Conservation (phyloP, 192 early-diverging fungal species). For the Coemansia sp. region DNA sequence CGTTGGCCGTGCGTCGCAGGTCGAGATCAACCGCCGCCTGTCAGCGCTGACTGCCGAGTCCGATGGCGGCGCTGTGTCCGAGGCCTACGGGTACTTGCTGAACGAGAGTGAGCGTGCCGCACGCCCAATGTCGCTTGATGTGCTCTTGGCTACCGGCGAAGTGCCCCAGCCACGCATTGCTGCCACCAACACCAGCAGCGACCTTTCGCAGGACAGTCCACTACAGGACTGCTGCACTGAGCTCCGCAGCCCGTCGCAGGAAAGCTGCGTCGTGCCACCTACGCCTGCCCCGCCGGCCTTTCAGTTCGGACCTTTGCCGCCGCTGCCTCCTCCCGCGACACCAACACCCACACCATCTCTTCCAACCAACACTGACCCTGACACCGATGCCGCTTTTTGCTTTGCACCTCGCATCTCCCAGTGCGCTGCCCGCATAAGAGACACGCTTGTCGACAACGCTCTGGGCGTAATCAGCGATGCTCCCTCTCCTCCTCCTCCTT, state of each 20-base stretch:
- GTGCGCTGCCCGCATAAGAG: slow-evolving; percentile 1
- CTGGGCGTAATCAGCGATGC: no score
- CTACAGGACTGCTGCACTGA: neutral
- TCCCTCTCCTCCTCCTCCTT: neutral
- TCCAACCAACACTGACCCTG: neutral
- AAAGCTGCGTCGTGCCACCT: slow-evolving; percentile 9
- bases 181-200: no score
- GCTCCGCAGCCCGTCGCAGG: slow-evolving; percentile 19
- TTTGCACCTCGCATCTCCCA: neutral
- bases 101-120: slow-evolving; percentile 34
- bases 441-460: slow-evolving; percentile 31
- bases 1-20: slow-evolving; percentile 47
- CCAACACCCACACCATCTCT: no score
- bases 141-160: slow-evolving; percentile 1
- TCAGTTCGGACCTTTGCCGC: slow-evolving; percentile 11
- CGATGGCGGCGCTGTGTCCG: slow-evolving; percentile 38
- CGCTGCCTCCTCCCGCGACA: slow-evolving; percentile 5
- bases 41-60: slow-evolving; percentile 45
- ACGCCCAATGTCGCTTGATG: slow-evolving; percentile 30
- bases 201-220: no score
- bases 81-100: slow-evolving; percentile 47
- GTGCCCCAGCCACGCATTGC: slow-evolving; percentile 31
- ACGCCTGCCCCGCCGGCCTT: slow-evolving; percentile 11
- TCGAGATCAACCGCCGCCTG: slow-evolving; percentile 45
- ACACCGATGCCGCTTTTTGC: neutral